Evolutionary conservation across 73 alveolate species (phyloP).

Genomic region (Uronychia setigera): DNA sequence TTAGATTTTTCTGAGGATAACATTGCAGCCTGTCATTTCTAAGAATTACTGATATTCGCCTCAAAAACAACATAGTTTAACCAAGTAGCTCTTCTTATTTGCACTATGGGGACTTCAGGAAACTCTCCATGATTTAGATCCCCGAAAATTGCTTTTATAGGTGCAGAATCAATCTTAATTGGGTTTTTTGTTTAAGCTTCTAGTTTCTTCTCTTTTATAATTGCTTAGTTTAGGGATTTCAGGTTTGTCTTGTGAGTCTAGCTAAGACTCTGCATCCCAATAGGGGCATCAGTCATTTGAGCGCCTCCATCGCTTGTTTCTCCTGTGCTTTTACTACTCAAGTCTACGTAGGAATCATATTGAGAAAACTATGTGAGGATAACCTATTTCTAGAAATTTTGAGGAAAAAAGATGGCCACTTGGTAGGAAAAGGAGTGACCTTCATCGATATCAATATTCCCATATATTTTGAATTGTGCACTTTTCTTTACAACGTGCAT

Average conservation of each 20-base stretch:
- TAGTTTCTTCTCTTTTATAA: too few species aligned
- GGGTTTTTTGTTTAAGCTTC: too few species aligned
- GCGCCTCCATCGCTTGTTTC: background rate
- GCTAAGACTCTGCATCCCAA: too few species aligned
- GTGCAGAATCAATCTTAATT: background rate
- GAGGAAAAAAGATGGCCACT: conserved; percentile 64
- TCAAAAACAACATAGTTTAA: background rate
- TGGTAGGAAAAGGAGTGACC: conserved; percentile 76
- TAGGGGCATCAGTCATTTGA: too few species aligned
- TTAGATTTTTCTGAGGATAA: conserved; percentile 23
- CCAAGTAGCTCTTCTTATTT: background rate
- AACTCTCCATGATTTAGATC: background rate
- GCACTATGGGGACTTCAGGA: background rate
- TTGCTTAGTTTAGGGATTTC: too few species aligned
- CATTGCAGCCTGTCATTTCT: conserved; percentile 36
- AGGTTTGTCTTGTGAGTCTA: too few species aligned
- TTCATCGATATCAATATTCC: conserved; percentile 68
- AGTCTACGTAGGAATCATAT: conserved; percentile 48
- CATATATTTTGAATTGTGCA: conserved; percentile 51
- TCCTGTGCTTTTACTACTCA: conserved; percentile 12
- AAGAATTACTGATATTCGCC: background rate
- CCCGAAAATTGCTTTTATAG: background rate
- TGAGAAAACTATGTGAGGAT: conserved; percentile 44
- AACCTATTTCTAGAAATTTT: conserved; percentile 52
- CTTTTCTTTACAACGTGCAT: conserved; percentile 37